Evolutionary conservation across 2,329 filamentous ascomycete genomes (phyloP), one percentile per base, ranked within the genome.

Genomic region (Beauveria australis): DNA sequence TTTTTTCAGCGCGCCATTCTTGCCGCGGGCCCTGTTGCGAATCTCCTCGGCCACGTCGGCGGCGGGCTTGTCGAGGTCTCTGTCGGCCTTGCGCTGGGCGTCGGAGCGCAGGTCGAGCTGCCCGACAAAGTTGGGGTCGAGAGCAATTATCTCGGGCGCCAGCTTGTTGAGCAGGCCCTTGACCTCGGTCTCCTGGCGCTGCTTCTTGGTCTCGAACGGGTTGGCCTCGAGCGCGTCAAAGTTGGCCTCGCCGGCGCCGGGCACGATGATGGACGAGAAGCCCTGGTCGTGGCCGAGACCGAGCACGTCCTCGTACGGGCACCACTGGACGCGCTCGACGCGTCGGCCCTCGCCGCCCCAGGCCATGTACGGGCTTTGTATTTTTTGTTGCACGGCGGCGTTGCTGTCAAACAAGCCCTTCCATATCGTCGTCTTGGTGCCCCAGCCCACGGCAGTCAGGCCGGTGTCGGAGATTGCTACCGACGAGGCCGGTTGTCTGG

Each of bases 231-330:
- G 79, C 3, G 92, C 89, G 73, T 99, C 94, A 72, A 90, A 97
- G 81, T 97, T 97, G 71, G 94, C 87, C 74, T 99, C 94, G 64
- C 94, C 94, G n/a, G 93, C 89, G 53, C 94, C 94, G 8, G 94
- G 94, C 2, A 97, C 86, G 67, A 99, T 85, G 70, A 97, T 85
- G 60, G 89, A 94, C 18, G 89, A 89, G 77, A 97, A 97, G 16
- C 94, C 94, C 63, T 87, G 79, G 70, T 89, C 83, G 76, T 97
- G 93, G 2, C 88, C 84, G 26, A 96, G 82, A 16, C 93, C 94
- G 1, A 99, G 83, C 1, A 97, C 79, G 78, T 99, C 94, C 73
- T 99, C 94, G 64, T 89, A 96, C 0, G 94, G 94, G 71, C 94
- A 99, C 90, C 93, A 99, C 63, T 83, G 82, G 2, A 96, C 84